Evolutionary conservation across 2,329 filamentous ascomycete species (phyloP).

Genomic region (Stemphylium vesicarium): DNA sequence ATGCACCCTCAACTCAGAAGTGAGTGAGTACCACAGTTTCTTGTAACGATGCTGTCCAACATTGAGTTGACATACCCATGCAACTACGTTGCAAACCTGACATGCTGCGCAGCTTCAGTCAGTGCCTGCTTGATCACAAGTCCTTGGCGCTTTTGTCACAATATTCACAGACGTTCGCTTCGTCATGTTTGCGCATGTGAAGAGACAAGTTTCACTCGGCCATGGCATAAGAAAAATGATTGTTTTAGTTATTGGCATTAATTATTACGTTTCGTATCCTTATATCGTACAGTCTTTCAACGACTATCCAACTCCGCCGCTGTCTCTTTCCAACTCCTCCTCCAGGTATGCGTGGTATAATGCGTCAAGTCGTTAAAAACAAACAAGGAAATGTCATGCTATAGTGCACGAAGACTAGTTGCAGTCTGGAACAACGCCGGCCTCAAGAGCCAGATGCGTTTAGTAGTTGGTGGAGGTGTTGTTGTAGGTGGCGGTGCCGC

Average conservation of each 20-base stretch:
- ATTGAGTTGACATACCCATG: too few relatives aligned
- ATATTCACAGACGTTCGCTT: too few relatives aligned
- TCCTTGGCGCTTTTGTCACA: too few relatives aligned
- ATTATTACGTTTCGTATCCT: slow-evolving; percentile 14
- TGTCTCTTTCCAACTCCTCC: not conserved
- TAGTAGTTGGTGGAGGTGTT: slow-evolving; percentile 19
- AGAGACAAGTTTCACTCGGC: too few relatives aligned
- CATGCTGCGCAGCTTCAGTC: too few relatives aligned
- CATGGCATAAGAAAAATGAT: not conserved
- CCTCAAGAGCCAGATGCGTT: not conserved
- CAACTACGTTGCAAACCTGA: too few relatives aligned
- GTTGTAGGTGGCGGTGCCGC: slow-evolving; percentile 48
- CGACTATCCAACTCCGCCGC: not conserved
- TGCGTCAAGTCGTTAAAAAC: slow-evolving; percentile 21
- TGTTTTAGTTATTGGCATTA: slow-evolving; percentile 15
- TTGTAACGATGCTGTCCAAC: too few relatives aligned
- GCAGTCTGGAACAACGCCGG: not conserved
- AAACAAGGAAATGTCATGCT: slow-evolving; percentile 4
- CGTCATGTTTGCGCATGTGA: too few relatives aligned
- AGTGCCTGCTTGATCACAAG: too few relatives aligned
- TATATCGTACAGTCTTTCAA: slow-evolving; percentile 13
- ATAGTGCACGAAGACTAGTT: not conserved
- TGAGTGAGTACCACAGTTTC: too few relatives aligned
- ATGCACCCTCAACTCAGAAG: too few relatives aligned
- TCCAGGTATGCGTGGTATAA: slow-evolving; percentile 31